These are phyloP conservation scores for Penicillium sp. DNA, from an alignment of 2,329 filamentous ascomycete species.

Conservation along the genomic window DNA sequence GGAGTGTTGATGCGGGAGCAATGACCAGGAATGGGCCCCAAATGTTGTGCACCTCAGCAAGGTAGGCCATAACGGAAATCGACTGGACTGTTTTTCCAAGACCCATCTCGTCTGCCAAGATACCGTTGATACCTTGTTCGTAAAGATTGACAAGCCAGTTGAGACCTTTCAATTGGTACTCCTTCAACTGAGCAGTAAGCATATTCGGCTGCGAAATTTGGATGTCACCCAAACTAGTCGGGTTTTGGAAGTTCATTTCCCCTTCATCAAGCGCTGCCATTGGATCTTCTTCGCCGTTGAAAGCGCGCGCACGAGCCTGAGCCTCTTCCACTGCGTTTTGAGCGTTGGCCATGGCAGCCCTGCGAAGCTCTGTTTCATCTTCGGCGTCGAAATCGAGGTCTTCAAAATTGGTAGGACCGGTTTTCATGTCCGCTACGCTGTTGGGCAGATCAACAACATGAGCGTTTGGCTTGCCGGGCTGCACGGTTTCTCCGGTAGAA, in stretches of 20 bases:
- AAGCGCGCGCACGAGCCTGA: conserved; percentile 85
- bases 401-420: conserved; percentile 88
- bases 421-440: conserved; percentile 47
- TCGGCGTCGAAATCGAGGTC: conserved; percentile 94
- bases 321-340: conserved; percentile 94
- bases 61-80: conserved; percentile 98
- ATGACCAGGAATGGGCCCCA: conserved; percentile 98
- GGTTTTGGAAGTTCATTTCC: conserved; percentile 99
- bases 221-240: conserved; percentile 87
- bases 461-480: conserved; percentile 29
- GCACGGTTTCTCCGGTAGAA: conserved; percentile 44
- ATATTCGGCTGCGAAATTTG: conserved; percentile 93
- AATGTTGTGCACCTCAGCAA: conserved; percentile 94
- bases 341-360: conserved; percentile 90
- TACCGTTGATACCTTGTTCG: conserved; percentile 99
- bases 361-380: conserved; percentile 74
- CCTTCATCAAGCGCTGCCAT: conserved; percentile 81
- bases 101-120: conserved; percentile 98
- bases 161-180: conserved; percentile 98
- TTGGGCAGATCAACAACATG: conserved; percentile 48
- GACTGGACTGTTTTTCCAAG: conserved; percentile 98
- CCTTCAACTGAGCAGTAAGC: conserved; percentile 89
- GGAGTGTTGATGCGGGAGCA: conserved; percentile 88
- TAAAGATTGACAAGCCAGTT: conserved; percentile 99
- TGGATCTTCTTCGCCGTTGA: conserved; percentile 69